These are phyloP conservation scores for Alternaria atra DNA, from an alignment of 2,329 filamentous ascomycete species.

Conservation along the genomic window DNA sequence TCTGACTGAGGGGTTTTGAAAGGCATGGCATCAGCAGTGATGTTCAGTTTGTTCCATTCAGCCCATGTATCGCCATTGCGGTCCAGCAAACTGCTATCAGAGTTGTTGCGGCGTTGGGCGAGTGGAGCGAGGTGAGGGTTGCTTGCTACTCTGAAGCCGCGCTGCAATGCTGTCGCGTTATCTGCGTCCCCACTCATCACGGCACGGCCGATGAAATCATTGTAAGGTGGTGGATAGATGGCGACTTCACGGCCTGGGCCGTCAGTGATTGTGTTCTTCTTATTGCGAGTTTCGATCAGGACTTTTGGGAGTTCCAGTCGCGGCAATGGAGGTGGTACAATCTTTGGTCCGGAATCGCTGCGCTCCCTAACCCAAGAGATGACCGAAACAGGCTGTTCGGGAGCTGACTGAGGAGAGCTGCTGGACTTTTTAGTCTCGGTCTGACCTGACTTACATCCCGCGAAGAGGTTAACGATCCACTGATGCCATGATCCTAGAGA, in stretches of 20 bases:
- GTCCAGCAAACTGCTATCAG: constrained; percentile 15
- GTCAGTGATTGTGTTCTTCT: not conserved
- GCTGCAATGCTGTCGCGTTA: constrained; percentile 9
- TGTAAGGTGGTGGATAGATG: constrained; percentile 6
- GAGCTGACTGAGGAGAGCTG: not conserved
- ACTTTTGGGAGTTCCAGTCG: constrained; percentile 8
- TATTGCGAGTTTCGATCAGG: not conserved
- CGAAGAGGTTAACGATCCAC: constrained; percentile 20
- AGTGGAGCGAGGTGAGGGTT: not conserved
- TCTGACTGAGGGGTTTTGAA: constrained; percentile 6
- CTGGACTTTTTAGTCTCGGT: not conserved
- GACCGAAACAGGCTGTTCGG: not conserved
- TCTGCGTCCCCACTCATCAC: constrained; percentile 14
- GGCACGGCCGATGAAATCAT: constrained; percentile 9
- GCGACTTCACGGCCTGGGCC: not conserved
- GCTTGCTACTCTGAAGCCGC: constrained; percentile 16
- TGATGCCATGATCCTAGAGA: constrained; percentile 7
- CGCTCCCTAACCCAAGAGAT: not conserved
- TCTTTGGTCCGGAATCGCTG: not conserved
- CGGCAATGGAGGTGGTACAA: not conserved
- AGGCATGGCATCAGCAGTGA: constrained; percentile 4
- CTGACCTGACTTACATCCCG: constrained; percentile 11
- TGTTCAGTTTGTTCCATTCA: constrained; percentile 12
- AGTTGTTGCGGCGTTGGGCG: constrained; percentile 1
- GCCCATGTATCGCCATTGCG: constrained; percentile 16